Conservation (phyloP, 2,329 filamentous ascomycete species). For the Fusarium algeriense region DNA sequence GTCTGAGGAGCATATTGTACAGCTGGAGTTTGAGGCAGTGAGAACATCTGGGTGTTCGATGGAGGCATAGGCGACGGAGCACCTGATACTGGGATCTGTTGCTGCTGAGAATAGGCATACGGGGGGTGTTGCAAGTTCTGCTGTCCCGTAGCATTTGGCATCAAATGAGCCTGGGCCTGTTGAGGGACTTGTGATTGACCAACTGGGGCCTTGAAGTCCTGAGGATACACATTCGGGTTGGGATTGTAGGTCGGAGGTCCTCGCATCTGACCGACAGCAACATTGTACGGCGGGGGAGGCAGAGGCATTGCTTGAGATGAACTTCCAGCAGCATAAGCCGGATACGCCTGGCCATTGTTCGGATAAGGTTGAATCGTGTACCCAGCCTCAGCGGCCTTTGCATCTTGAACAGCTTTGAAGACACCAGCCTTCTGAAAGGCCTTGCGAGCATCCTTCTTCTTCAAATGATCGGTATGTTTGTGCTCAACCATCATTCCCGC, state of each 20-base stretch:
- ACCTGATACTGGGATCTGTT: not conserved
- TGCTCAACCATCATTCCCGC: conserved; percentile 53
- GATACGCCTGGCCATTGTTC: conserved; percentile 16
- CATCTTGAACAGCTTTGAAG: conserved; percentile 49
- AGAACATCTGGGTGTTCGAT: not conserved
- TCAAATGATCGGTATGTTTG: conserved; percentile 50
- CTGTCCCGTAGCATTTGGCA: not conserved
- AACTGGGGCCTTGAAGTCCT: conserved; percentile 15
- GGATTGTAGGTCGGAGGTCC: not conserved
- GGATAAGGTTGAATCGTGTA: conserved; percentile 35
- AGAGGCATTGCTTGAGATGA: conserved; percentile 8
- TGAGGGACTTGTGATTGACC: not conserved
- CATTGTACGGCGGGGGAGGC: conserved; percentile 34
- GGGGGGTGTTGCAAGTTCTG: not conserved
- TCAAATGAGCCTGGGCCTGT: not conserved
- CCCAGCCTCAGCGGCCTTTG: conserved; percentile 46
- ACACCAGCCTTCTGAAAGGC: conserved; percentile 51
- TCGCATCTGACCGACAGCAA: not conserved
- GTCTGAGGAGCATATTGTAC: not conserved
- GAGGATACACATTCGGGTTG: conserved; percentile 2
- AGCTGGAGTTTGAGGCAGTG: conserved; percentile 8
- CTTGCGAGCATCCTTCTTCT: conserved; percentile 52
- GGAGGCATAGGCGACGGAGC: not conserved
- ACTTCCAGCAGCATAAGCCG: conserved; percentile 1
- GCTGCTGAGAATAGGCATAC: not conserved